These are phyloP conservation scores for Salix brachista DNA, from an alignment of 345 rosid species.

Conservation along the genomic window DNA sequence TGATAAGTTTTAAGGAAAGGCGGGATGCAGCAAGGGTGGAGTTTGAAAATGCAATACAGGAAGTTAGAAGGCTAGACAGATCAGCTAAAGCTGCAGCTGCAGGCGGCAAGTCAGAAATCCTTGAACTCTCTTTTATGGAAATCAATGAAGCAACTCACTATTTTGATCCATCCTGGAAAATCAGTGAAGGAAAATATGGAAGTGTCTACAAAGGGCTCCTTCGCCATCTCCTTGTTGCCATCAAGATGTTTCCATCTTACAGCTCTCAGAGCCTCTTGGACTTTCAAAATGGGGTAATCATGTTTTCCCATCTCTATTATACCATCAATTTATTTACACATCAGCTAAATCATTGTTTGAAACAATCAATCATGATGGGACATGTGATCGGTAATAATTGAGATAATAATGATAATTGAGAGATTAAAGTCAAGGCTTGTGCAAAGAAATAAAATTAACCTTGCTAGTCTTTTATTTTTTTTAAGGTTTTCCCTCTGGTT, in stretches of 20 bases:
- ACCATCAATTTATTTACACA: background rate
- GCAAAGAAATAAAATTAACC: background rate
- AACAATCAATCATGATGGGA: background rate
- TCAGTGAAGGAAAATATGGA: conserved; percentile 82
- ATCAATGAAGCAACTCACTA: conserved; percentile 68
- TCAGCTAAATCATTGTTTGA: background rate
- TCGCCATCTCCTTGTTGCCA: conserved; percentile 62
- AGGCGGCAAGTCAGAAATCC: conserved; percentile 46
- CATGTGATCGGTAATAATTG: no score
- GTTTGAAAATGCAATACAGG: conserved; percentile 45
- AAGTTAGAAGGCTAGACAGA: conserved; percentile 39
- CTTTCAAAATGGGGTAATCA: conserved; percentile 60
- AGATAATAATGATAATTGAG: background rate
- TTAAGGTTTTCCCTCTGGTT: background rate
- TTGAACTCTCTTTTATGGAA: conserved; percentile 77
- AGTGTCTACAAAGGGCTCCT: conserved; percentile 71
- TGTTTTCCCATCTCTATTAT: background rate
- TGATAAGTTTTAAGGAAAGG: conserved; percentile 60
- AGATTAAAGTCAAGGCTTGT: background rate
- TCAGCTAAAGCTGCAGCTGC: conserved; percentile 32
- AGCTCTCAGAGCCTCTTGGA: conserved; percentile 53
- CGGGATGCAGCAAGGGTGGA: conserved; percentile 65
- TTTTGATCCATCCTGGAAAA: conserved; percentile 73
- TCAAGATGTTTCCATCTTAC: conserved; percentile 83
- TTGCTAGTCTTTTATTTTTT: background rate